Conservation (phyloP, 441 rosid species). For the Croton laevigatus region DNA sequence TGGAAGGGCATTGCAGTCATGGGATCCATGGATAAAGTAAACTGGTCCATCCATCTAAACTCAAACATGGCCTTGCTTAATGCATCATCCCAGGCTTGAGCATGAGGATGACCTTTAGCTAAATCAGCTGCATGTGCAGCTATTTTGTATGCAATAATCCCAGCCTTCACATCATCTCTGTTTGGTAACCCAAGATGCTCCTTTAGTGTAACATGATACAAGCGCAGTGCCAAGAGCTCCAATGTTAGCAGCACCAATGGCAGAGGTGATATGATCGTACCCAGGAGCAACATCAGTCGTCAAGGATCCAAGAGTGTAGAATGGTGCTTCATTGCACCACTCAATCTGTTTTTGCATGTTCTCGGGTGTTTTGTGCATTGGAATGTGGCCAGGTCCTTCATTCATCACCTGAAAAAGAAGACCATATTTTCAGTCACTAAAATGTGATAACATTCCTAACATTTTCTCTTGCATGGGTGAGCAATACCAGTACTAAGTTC, state of each 20-base stretch:
- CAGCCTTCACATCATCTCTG: slow-evolving; percentile 94
- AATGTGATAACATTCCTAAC: neutral
- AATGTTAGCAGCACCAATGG: slow-evolving; percentile 98
- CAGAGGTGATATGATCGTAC: slow-evolving; percentile 96
- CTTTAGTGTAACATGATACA: slow-evolving; percentile 95
- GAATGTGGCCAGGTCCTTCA: slow-evolving; percentile 97
- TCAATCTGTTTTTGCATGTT: slow-evolving; percentile 97
- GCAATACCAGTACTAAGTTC: neutral
- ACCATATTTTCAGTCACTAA: slow-evolving; percentile 1
- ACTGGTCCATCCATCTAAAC: slow-evolving; percentile 98
- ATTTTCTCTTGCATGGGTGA: neutral
- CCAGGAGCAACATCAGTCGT: slow-evolving; percentile 98
- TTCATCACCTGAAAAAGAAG: slow-evolving; percentile 71
- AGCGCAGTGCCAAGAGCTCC: slow-evolving; percentile 99
- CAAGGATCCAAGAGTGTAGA: slow-evolving; percentile 94
- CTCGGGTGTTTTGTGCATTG: slow-evolving; percentile 98
- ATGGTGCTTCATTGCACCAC: slow-evolving; percentile 99
- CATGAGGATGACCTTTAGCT: slow-evolving; percentile 90
- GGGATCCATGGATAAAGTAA: slow-evolving; percentile 94
- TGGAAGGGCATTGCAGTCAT: slow-evolving; percentile 99
- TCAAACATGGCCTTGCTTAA: slow-evolving; percentile 95
- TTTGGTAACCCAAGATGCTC: slow-evolving; percentile 98
- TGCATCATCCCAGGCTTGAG: slow-evolving; percentile 97
- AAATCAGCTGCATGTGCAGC: slow-evolving; percentile 98
- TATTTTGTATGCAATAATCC: slow-evolving; percentile 94